Conservation (phyloP, 2,329 filamentous ascomycete species). For the Aspergillus floridensis region DNA sequence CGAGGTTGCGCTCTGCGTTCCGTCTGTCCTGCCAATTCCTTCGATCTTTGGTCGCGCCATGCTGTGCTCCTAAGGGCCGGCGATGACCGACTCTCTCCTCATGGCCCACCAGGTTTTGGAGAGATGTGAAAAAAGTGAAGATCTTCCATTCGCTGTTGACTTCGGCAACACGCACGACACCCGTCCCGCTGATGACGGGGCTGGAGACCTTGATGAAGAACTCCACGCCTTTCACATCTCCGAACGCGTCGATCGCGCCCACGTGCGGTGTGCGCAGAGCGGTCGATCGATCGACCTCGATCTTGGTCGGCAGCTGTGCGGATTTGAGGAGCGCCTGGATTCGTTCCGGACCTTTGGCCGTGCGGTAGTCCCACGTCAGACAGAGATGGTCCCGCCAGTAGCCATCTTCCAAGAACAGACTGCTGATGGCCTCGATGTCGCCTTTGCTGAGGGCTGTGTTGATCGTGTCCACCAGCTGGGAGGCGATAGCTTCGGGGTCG, state of each 20-base stretch:
- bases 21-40: constrained; percentile 63
- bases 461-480: constrained; percentile 36
- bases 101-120: constrained; percentile 54
- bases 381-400: constrained; percentile 61
- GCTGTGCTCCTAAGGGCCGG: constrained; percentile 56
- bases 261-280: constrained; percentile 40
- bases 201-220: constrained; percentile 58
- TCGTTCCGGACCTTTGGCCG: constrained; percentile 47
- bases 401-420: constrained; percentile 51
- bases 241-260: constrained; percentile 50
- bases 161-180: constrained; percentile 53
- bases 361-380: constrained; percentile 57
- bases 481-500: constrained; percentile 31
- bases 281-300: constrained; percentile 50
- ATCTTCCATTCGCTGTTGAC: constrained; percentile 56
- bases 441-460: constrained; percentile 39
- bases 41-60: constrained; percentile 51
- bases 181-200: constrained; percentile 54
- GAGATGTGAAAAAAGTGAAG: constrained; percentile 61
- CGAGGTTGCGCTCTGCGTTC: constrained; percentile 49
- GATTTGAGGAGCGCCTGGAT: constrained; percentile 38
- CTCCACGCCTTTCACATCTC: constrained; percentile 53
- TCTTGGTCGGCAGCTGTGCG: constrained; percentile 42
- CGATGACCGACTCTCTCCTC: constrained; percentile 51
- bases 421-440: constrained; percentile 34